Evolutionary conservation across 441 rosid species (phyloP).

Genomic region (Pelargonium australe): DNA sequence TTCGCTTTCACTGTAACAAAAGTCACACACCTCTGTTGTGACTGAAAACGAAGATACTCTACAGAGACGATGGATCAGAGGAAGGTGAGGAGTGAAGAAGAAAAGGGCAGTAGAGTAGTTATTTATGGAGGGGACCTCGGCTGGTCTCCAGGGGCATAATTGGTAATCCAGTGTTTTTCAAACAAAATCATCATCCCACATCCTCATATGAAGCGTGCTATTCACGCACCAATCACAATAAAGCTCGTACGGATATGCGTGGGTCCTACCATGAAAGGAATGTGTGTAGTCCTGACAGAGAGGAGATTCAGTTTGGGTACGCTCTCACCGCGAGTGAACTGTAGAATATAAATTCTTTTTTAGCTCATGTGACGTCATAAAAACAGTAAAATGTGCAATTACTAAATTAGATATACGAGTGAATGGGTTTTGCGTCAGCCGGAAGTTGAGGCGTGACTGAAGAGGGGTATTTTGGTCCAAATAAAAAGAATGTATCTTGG

Average conservation of each 20-base stretch:
- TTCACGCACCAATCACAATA: slow-evolving; percentile 17
- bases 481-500: too few relatives aligned
- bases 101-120: slow-evolving; percentile 1
- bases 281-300: slow-evolving; percentile 2
- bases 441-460: slow-evolving; percentile 19
- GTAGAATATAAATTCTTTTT: background rate
- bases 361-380: slow-evolving; percentile 19
- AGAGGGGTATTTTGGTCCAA: too few relatives aligned
- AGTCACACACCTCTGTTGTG: background rate
- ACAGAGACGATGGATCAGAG: background rate
- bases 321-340: background rate
- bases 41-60: background rate
- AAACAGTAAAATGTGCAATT: background rate
- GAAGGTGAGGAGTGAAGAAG: background rate
- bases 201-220: background rate
- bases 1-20: background rate
- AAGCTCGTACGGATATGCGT: slow-evolving; percentile 10
- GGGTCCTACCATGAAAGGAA: background rate
- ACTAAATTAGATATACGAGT: background rate
- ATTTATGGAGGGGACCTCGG: slow-evolving; percentile 8
- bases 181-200: background rate
- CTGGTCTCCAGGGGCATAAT: slow-evolving; percentile 20
- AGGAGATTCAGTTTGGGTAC: background rate
- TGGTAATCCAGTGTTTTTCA: slow-evolving; percentile 16
- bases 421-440: slow-evolving; percentile 13